phyloP scores from a whole-genome alignment of 2,329 filamentous ascomycete genomes.

The Blastomyces silverae region DNA sequence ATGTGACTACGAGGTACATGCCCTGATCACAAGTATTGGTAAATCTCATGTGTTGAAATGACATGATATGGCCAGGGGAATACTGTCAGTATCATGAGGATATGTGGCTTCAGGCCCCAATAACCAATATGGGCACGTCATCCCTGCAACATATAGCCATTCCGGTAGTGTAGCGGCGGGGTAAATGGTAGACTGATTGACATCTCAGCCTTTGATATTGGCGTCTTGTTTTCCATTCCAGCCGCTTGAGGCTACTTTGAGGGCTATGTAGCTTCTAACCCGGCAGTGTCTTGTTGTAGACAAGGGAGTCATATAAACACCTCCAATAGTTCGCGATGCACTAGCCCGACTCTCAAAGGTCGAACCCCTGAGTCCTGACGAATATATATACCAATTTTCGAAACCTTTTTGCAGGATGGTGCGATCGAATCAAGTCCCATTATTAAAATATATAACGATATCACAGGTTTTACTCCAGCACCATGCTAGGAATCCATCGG shows the following conservation, averaged over 20 bases:
- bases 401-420: background rate
- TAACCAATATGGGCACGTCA: background rate
- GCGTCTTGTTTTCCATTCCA: background rate
- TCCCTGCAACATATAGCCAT: background rate
- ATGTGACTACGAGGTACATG: background rate
- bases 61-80: background rate
- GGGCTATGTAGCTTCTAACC: background rate
- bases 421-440: slow-evolving; percentile 2
- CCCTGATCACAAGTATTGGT: background rate
- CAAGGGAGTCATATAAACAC: background rate
- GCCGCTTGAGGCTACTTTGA: background rate
- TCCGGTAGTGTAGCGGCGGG: background rate
- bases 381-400: background rate
- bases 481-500: background rate
- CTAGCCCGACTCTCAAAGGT: background rate
- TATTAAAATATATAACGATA: background rate
- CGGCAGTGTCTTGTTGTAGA: background rate
- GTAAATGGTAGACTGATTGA: background rate
- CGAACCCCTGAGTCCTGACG: background rate
- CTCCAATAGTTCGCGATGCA: background rate
- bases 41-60: background rate
- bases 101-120: background rate
- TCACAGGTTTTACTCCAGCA: background rate
- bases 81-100: background rate
- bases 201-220: background rate